Evolutionary conservation across 805 yeast genomes (phyloP).

Genomic region (Monosporozyma unispora): DNA sequence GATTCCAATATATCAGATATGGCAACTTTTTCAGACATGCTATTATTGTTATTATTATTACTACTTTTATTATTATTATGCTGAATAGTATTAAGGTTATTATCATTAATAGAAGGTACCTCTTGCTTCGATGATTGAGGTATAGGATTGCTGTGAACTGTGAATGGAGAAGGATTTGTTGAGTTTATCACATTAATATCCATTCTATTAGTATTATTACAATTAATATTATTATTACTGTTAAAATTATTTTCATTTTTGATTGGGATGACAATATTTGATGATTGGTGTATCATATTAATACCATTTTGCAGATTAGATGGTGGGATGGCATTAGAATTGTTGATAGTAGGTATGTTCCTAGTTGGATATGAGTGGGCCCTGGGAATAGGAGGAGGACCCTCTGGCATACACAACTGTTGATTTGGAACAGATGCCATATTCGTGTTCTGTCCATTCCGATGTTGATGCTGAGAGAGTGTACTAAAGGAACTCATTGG

Average conservation of each 20-base stretch:
- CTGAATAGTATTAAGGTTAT: background rate
- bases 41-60: background rate
- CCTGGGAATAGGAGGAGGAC: background rate
- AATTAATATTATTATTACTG: background rate
- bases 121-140: background rate
- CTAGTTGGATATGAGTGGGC: background rate
- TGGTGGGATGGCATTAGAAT: background rate
- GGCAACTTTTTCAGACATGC: background rate
- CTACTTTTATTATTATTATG: background rate
- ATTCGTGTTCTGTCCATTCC: background rate
- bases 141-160: background rate
- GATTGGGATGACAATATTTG: background rate
- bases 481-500: background rate
- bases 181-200: background rate
- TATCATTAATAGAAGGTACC: background rate
- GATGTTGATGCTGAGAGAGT: background rate
- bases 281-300: background rate
- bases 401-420: background rate
- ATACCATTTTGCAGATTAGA: background rate
- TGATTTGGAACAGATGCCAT: background rate
- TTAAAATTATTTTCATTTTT: background rate
- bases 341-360: background rate
- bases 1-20: background rate
- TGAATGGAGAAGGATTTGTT: background rate
- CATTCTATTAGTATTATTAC: background rate